phyloP scores from a whole-genome alignment of 139 green algal genomes.

The Ettlia oleoabundans region DNA sequence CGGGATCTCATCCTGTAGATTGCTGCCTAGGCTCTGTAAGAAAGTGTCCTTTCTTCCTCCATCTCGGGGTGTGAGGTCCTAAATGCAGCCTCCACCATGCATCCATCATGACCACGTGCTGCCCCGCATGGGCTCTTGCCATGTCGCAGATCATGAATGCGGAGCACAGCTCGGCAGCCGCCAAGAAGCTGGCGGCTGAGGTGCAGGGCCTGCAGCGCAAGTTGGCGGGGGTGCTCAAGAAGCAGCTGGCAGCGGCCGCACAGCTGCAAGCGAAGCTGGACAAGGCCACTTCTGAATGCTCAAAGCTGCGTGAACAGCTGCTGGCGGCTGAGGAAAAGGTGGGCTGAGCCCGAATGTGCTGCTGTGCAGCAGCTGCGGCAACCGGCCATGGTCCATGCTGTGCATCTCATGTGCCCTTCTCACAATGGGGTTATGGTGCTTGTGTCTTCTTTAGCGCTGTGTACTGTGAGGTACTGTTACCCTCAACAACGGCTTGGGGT shows the following conservation, averaged over 20 bases:
- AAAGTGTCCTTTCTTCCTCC: no score
- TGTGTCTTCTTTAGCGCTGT: background rate
- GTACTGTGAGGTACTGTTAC: background rate
- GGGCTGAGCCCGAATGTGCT: background rate
- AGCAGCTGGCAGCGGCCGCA: background rate
- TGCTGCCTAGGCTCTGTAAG: no score
- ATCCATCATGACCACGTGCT: no score
- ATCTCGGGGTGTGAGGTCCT: no score
- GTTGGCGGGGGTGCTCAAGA: background rate
- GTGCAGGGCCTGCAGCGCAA: conserved; percentile 2
- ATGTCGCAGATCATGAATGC: no score
- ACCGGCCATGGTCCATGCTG: no score
- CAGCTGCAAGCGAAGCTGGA: background rate
- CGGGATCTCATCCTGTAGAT: no score
- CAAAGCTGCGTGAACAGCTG: background rate
- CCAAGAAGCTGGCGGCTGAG: conserved; percentile 1
- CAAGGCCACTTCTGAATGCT: background rate
- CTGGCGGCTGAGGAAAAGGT: background rate
- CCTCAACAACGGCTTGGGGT: background rate
- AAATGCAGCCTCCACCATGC: no score
- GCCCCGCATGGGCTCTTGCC: no score
- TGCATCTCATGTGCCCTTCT: background rate
- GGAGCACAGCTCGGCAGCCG: background rate
- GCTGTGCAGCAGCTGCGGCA: background rate
- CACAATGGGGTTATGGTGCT: no score